Evolutionary conservation across 495 filamentous ascomycete genomes (phyloP), one percentile per base, ranked within the genome.

Genomic region (Rostrohypoxylon terebratum): DNA sequence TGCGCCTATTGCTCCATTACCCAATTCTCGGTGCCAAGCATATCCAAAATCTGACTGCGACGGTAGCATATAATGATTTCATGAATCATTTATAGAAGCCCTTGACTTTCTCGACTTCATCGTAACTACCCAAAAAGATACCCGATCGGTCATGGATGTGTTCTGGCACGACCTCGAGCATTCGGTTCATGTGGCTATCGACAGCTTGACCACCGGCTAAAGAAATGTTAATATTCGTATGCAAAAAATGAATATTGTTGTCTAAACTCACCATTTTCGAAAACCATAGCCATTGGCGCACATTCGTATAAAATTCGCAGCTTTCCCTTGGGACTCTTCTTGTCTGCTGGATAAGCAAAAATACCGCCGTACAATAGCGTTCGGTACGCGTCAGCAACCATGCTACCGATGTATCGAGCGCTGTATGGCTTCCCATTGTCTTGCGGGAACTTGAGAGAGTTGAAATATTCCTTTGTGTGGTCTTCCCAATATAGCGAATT

Each of bases 291-390:
- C 96, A 99, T 99, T 16, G 96, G 96, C 47, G 96, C 96, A 80
- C 96, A 99, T 85, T 99, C 96, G 83, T 99, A 99, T 77, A 99
- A 80, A 74, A 99, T 99, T 69, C 96, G 87, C 75, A 99, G 87
- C 87, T 99, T 99, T 47, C 96, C 96, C 88, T 98, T 99, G 60
- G 93, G 92, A 76, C 92, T 96, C 89, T 99, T 98, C 84, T 95
- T 96, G 79, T 99, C 96, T 3, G 94, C 92, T 1, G 96, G 96
- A 80, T 99, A 99, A 21, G 96, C 96, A 78, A 99, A 99, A 72
- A 99, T 91, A 71, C 96, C 96, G 54, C 96, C 96, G 78, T 99
- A 99, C 58, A 98, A 83, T 69, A 99, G 79, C 13, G 96, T 99
- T 10, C 96, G 90, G 80, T 99, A 99, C 31, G 96, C 96, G 83